Evolutionary conservation across 78 protist genomes (phyloP).

Genomic region (slime mould (Dictyostelium discoideum)): dicty_2.7 NC_007090.3:145001-145500

Average conservation of each 20-base stretch:
- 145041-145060: conserved; percentile 82
- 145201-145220: background rate
- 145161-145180: background rate
- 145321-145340: background rate
- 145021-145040: conserved; percentile 56
- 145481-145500: conserved; percentile 61
- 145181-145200: background rate
- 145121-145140: conserved; percentile 62
- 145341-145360: conserved; percentile 28
- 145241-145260: too few relatives aligned
- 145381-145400: conserved; percentile 57
- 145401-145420: conserved; percentile 32
- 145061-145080: conserved; percentile 35
- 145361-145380: conserved; percentile 70
- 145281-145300: background rate
- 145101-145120: conserved; percentile 75
- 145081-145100: conserved; percentile 41
- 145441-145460: conserved; percentile 60
- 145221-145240: background rate
- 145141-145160: conserved; percentile 14
- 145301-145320: background rate
- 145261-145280: background rate
- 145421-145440: conserved; percentile 34
- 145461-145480: conserved; percentile 84
- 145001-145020: conserved; percentile 64